Evolutionary conservation across 1,139 yeast species (phyloP).

Genomic region (Yamadazyma dendronema): DNA sequence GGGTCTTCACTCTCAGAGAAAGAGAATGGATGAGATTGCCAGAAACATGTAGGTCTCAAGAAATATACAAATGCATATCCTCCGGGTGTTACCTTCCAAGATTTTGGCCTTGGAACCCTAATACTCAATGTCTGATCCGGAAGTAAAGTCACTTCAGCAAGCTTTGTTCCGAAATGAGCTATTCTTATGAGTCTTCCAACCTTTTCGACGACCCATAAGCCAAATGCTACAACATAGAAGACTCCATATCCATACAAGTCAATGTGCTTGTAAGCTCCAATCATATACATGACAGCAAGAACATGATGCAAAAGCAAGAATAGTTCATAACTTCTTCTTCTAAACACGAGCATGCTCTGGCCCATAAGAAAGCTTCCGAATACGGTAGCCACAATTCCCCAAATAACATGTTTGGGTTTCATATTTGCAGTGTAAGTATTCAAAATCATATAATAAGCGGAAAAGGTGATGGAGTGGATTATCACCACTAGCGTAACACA

Average conservation of each 20-base stretch:
- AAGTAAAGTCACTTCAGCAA: constrained; percentile 42
- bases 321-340: constrained; percentile 55
- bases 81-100: constrained; percentile 31
- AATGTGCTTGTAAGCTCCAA: constrained; percentile 45
- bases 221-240: constrained; percentile 15
- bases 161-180: constrained; percentile 29
- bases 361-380: constrained; percentile 23
- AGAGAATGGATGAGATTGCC: constrained; percentile 39
- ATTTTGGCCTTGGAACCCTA: constrained; percentile 14
- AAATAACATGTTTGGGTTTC: constrained; percentile 34
- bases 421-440: constrained; percentile 15
- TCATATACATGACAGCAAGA: constrained; percentile 6
- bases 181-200: constrained; percentile 22
- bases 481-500: constrained; percentile 32
- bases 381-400: constrained; percentile 25
- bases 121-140: constrained; percentile 15
- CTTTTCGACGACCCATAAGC: constrained; percentile 32
- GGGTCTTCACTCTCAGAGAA: constrained; percentile 22
- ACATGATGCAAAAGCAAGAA: constrained; percentile 57
- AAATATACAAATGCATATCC: constrained; percentile 49
- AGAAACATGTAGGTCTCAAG: constrained; percentile 41
- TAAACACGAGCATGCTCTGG: constrained; percentile 29
- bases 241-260: constrained; percentile 15
- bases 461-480: constrained; percentile 36
- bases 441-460: constrained; percentile 20